Conservation (phyloP, 176 grass and related monocot species). For the Cymbopogon citratus region DNA sequence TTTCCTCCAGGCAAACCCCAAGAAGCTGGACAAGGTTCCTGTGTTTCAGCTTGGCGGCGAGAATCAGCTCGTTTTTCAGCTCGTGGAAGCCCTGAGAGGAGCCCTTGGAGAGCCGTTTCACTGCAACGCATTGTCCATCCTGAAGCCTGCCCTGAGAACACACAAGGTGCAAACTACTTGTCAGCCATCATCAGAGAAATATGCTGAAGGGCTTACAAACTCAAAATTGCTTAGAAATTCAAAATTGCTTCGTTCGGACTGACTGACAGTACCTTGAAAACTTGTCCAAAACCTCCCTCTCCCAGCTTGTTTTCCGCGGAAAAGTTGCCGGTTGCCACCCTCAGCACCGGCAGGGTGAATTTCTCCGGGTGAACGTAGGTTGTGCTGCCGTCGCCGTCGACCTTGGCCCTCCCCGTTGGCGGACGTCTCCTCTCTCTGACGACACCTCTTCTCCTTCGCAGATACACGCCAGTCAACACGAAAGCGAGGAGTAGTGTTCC, state of each 20-base stretch:
- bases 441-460: background rate
- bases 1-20: conserved; percentile 26
- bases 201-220: background rate
- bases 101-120: conserved; percentile 25
- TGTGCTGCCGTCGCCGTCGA: background rate
- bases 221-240: background rate
- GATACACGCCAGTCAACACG: conserved; percentile 1
- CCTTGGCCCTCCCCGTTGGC: background rate
- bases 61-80: conserved; percentile 35
- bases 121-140: conserved; percentile 12
- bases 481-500: conserved; percentile 2
- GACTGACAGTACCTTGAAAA: conserved; percentile 29
- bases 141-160: conserved; percentile 20
- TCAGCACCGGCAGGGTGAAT: conserved; percentile 32
- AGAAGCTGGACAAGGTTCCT: no score
- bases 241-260: no score
- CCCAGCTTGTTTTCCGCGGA: conserved; percentile 45
- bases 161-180: background rate
- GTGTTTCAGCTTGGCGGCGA: background rate
- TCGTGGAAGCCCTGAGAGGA: conserved; percentile 28
- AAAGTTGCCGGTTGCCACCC: conserved; percentile 41
- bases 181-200: background rate
- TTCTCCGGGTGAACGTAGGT: background rate
- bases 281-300: conserved; percentile 46
- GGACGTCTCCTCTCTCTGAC: no score